A percentile compares a stretch with the other conserved stretches of the same genome.
Conservation (phyloP, 108 stramenopile genomes). For the Cyclotella sp. region DNA sequence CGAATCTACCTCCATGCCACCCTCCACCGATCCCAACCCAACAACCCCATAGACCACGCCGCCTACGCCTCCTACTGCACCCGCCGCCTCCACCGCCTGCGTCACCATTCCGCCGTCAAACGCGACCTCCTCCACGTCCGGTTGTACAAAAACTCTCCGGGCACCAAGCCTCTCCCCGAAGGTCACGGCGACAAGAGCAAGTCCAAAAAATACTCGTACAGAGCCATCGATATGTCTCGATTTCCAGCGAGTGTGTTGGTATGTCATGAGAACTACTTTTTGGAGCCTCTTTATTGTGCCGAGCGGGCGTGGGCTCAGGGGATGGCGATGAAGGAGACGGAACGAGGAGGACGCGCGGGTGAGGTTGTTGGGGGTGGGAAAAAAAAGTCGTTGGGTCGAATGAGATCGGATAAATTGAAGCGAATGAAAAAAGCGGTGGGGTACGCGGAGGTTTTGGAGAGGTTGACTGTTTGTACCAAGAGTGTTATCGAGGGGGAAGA, state of each 20-base stretch:
- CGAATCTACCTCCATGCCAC: constrained; percentile 48
- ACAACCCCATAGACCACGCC: constrained; percentile 3
- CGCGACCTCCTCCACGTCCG: constrained; percentile 53
- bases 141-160: constrained; percentile 37
- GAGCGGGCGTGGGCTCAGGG: constrained; percentile 79
- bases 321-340: constrained; percentile 56
- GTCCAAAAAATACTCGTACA: constrained; percentile 33
- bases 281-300: constrained; percentile 55
- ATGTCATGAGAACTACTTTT: constrained; percentile 42
- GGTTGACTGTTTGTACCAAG: constrained; percentile 24
- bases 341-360: constrained; percentile 10
- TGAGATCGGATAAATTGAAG: constrained; percentile 50
- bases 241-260: constrained; percentile 24
- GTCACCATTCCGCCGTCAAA: constrained; percentile 53
- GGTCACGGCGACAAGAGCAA: constrained; percentile 8
- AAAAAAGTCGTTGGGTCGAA: constrained; percentile 34
- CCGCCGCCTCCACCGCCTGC: constrained; percentile 59
- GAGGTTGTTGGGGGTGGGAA: constrained; percentile 5
- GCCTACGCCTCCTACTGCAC: constrained; percentile 72
- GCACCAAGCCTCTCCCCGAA: neutral
- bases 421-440: constrained; percentile 69
- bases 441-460: constrained; percentile 56
- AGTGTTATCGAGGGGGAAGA: neutral
- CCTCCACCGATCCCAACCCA: constrained; percentile 25
- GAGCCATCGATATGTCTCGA: constrained; percentile 34